Evolutionary conservation across 2,329 filamentous ascomycete species (phyloP).

Genomic region (Ophiostoma novo-ulmi): DNA sequence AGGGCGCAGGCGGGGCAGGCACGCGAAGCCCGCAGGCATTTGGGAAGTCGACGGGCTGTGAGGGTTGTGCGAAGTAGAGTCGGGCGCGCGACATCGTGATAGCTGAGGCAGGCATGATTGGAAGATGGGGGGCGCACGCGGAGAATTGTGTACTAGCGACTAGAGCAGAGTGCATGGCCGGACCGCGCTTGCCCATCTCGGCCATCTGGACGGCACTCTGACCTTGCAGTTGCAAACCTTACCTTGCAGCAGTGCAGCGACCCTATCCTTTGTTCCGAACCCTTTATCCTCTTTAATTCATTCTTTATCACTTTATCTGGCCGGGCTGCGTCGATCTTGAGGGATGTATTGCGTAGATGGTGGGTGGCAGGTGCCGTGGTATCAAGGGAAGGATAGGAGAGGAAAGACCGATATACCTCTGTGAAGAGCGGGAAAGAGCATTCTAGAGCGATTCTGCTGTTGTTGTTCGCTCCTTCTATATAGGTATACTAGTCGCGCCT

Average conservation of each 20-base stretch:
- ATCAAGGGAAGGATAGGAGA: no score
- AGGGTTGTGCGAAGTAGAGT: constrained; percentile 17
- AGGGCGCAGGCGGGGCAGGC: constrained; percentile 14
- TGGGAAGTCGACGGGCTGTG: constrained; percentile 14
- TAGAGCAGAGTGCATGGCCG: neutral
- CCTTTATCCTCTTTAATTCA: no score
- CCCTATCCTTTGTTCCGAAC: neutral
- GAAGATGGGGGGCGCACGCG: constrained; percentile 19
- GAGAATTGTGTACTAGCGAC: neutral
- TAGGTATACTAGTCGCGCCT: no score
- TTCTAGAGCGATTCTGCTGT: neutral
- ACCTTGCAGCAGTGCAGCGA: neutral
- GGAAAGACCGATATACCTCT: no score
- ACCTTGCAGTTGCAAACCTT: neutral
- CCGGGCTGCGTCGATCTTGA: neutral
- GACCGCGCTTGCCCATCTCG: constrained; percentile 9
- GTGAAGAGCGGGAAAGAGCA: neutral
- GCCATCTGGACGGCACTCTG: neutral
- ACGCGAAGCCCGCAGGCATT: neutral
- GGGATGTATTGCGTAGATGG: neutral
- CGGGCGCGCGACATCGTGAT: constrained; percentile 25
- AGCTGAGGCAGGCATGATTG: constrained; percentile 25
- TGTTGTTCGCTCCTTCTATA: neutral
- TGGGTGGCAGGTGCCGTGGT: no score
- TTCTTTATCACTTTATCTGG: neutral